A percentile compares a stretch with the other conserved stretches of the same genome.
Evolutionary conservation across 2,329 filamentous ascomycete species (phyloP).

Genomic region (Neonectria sp.): DNA sequence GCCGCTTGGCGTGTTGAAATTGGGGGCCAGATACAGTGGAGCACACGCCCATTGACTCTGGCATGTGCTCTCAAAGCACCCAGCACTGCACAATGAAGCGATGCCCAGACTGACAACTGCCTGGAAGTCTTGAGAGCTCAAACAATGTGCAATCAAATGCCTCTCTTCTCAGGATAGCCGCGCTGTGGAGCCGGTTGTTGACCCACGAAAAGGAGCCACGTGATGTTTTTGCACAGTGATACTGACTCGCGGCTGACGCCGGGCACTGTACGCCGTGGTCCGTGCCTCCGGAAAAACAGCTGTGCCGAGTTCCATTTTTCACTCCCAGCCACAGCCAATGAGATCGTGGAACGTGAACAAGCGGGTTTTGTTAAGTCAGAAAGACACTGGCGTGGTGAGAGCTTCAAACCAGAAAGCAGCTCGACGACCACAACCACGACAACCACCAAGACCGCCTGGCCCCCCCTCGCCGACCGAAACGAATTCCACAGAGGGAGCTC

Average conservation of each 20-base stretch:
- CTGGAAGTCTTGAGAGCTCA: constrained; percentile 25
- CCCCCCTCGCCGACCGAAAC: background rate
- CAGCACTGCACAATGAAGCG: constrained; percentile 38
- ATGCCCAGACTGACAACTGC: constrained; percentile 15
- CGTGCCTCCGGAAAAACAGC: constrained; percentile 44
- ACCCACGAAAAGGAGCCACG: constrained; percentile 54
- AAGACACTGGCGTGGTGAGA: constrained; percentile 26
- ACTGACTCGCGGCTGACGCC: constrained; percentile 22
- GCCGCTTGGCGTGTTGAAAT: constrained; percentile 52
- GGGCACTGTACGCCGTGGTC: constrained; percentile 48
- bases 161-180: constrained; percentile 39
- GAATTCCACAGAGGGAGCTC: background rate
- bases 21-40: constrained; percentile 49
- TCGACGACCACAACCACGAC: constrained; percentile 5
- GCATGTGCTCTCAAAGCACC: constrained; percentile 49
- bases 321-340: constrained; percentile 45
- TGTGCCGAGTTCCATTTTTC: constrained; percentile 42
- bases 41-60: constrained; percentile 49
- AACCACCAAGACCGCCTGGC: constrained; percentile 2
- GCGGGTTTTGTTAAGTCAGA: constrained; percentile 10
- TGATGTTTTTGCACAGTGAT: constrained; percentile 52
- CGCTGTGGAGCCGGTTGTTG: constrained; percentile 44
- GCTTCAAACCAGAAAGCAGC: constrained; percentile 25
- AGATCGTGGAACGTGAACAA: constrained; percentile 21
- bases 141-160: constrained; percentile 43